A percentile compares a stretch with the other conserved stretches of the same genome.
phyloP scores from a whole-genome alignment of 1,284 basidiomycete species.

The Trametes pubescens region DNA sequence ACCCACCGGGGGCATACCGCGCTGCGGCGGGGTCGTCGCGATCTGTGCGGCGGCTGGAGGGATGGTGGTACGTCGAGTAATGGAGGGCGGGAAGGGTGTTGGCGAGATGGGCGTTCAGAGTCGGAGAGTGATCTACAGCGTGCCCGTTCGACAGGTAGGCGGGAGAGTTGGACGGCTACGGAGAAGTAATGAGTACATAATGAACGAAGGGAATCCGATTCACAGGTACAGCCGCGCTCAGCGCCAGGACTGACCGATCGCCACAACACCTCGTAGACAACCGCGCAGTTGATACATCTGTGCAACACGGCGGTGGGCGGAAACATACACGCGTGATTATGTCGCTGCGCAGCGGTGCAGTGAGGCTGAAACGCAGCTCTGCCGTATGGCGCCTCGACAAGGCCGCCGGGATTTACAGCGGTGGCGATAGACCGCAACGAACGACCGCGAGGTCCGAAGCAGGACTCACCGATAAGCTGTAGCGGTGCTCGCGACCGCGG shows the following conservation, averaged over 20 bases:
- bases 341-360: neutral
- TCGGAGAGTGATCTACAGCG: conserved; percentile 32
- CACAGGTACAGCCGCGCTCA: neutral
- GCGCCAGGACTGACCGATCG: neutral
- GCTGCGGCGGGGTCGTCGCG: conserved; percentile 36
- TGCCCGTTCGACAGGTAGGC: conserved; percentile 36
- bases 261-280: neutral
- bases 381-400: neutral
- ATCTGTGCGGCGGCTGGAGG: conserved; percentile 28
- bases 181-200: conserved; percentile 5
- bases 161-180: conserved; percentile 37
- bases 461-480: conserved; percentile 40
- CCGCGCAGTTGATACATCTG: neutral
- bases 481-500: conserved; percentile 27
- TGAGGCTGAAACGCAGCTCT: neutral
- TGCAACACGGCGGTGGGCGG: neutral
- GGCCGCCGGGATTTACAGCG: neutral
- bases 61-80: conserved; percentile 24
- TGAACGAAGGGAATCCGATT: neutral
- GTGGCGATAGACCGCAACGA: neutral
- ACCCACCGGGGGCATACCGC: conserved; percentile 31
- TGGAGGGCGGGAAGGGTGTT: conserved; percentile 31
- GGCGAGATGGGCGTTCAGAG: conserved; percentile 26
- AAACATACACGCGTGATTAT: neutral
- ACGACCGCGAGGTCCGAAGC: neutral